Evolutionary conservation across 306 rosid species (phyloP), one percentile per base, ranked within the genome.

Genomic region (Hylodesmum podocarpum): DNA sequence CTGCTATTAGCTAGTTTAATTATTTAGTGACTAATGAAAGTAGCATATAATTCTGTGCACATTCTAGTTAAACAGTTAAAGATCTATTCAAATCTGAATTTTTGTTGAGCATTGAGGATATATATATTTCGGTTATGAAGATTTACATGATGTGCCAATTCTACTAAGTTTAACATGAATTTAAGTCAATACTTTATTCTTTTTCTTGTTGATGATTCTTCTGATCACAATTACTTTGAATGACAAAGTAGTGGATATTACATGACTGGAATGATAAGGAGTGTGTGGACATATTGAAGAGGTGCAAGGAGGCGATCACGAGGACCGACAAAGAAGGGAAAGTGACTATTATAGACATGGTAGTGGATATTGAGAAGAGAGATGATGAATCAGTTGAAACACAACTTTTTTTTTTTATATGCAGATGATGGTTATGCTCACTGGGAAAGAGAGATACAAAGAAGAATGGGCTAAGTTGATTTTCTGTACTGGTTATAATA

Each of bases 241-340:
- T 41, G 55, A 51, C 15, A 51, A 50, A 12, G 10, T 49, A 77
- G 81, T 77, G 37, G 67, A 67, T 77, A 53, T 54, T 77, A 25
- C 81, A 77, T 54, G 68, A 77, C 19, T 77, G 81, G 81, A 51
- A 29, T 15, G 81, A 77, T 27, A 75, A 53, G 4, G 75, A 77
- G 19, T 77, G 81, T 14, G 4, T 66, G 3, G 5, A 54, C 16
- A 77, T 77, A 66, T 18, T 77, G 41, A 53, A 28, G 8, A 77
- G 67, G 4, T 77, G 81, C 43, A 77, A 54, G 58, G 81, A 77
- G 4, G 68, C 75, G 10, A 77, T 66, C 8, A 25, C 43, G 0
- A 15, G 19, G 0, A 21, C 40, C 14, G 39, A 41, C 14, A 57
- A 33, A 77, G 11, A 47, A 47, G 72, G 58, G 18, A 78, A 70